Evolutionary conservation across 352 stramenopile species (phyloP), one percentile per base, ranked within the genome.

Genomic region (Phytophthora rubi): DNA sequence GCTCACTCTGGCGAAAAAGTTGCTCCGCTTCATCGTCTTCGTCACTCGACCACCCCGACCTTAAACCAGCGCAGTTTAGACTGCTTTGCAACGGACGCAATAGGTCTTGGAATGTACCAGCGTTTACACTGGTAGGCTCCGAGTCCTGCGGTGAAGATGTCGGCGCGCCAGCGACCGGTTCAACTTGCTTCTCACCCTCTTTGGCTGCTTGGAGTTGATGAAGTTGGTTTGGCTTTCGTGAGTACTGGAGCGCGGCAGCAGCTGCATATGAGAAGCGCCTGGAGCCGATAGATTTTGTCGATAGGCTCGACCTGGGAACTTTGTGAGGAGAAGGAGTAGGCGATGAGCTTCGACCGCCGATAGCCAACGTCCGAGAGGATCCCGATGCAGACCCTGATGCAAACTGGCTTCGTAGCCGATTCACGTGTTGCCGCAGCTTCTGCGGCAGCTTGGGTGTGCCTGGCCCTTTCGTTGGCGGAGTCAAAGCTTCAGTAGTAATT

Each of bases 381-480:
- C 59, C 48, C 15, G 66, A 49, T n/a, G 48, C 28, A 7, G 71
- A 59, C 16, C 69, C 65, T 16, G 81, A 44, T 2, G 70, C 54
- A 26, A 81, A 80, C 32, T 91, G 83, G n/a, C 54, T 84, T 15
- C 83, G 81, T 18, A 91, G 70, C 0, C 65, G 71, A 39, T 65
- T 80, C 45, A 91, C 83, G 51, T 84, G 80, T 8, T 83, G 70
- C 0, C 81, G 79, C 21, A 91, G 70, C 51, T 91, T 91, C 16
- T 79, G 73, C 0, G 83, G 83, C 1, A 87, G 64, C 37, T 88
- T 91, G 30, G 70, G 59, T 6, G 59, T 51, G 12, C 54, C 55
- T 30, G 51, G 18, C 23, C 15, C 51, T 65, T 70, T 71, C 13
- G 33, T 68, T 12, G 33, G 28, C 49, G 60, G 28, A 28, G 53